Conservation (phyloP, 2,329 filamentous ascomycete species). For the Cylindrodendrum hubeiense region DNA sequence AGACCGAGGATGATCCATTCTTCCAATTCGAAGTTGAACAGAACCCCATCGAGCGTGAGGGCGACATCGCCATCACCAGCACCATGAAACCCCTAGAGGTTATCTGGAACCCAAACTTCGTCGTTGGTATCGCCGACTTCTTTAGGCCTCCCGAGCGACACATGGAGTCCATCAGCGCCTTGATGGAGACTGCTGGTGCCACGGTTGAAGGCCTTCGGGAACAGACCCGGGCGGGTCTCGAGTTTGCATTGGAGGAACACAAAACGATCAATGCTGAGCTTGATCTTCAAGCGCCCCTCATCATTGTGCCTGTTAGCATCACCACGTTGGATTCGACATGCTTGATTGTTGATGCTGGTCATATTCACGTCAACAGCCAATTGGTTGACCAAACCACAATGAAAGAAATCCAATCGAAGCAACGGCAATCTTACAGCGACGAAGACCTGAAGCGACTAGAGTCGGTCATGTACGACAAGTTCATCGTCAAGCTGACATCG, state of each 20-base stretch:
- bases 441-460: slow-evolving; percentile 91
- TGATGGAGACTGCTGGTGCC: slow-evolving; percentile 95
- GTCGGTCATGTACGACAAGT: slow-evolving; percentile 97
- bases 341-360: slow-evolving; percentile 94
- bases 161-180: slow-evolving; percentile 96
- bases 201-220: slow-evolving; percentile 95
- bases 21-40: slow-evolving; percentile 95
- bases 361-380: slow-evolving; percentile 93
- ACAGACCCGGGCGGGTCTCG: slow-evolving; percentile 93
- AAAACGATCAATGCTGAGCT: slow-evolving; percentile 98
- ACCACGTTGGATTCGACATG: slow-evolving; percentile 84
- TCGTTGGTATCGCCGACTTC: slow-evolving; percentile 92
- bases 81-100: slow-evolving; percentile 97
- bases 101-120: slow-evolving; percentile 95
- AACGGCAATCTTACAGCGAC: slow-evolving; percentile 87
- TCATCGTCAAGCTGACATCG: slow-evolving; percentile 90
- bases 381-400: slow-evolving; percentile 92
- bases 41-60: slow-evolving; percentile 92
- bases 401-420: slow-evolving; percentile 90
- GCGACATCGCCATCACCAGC: slow-evolving; percentile 89
- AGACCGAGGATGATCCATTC: slow-evolving; percentile 76
- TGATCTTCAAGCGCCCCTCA: slow-evolving; percentile 93
- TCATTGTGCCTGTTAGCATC: slow-evolving; percentile 96
- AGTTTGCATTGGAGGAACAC: slow-evolving; percentile 97
- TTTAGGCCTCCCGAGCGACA: slow-evolving; percentile 96